phyloP scores from a whole-genome alignment of 2,329 filamentous ascomycete genomes.

The Fusarium setosum region DNA sequence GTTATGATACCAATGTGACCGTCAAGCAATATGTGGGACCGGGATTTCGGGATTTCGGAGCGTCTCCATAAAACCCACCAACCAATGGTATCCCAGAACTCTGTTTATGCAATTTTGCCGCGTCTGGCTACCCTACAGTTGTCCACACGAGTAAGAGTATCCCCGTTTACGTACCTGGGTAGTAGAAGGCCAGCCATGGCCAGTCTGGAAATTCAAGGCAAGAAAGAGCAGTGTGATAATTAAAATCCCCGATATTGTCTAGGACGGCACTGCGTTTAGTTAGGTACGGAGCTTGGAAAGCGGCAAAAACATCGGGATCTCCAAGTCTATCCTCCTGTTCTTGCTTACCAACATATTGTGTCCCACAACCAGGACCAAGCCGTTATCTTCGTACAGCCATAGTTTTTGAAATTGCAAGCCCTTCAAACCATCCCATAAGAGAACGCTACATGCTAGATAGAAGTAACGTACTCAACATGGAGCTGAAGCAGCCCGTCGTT shows the following conservation, averaged over 20 bases:
- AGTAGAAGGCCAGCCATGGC: background rate
- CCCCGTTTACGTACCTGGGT: too few relatives aligned
- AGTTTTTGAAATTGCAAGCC: background rate
- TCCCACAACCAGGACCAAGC: too few relatives aligned
- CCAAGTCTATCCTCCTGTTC: too few relatives aligned
- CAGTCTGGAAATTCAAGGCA: background rate
- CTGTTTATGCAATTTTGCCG: background rate
- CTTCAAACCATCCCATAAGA: background rate
- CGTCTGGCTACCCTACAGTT: too few relatives aligned
- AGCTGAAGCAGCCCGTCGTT: background rate
- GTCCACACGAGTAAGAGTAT: too few relatives aligned
- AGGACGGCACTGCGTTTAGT: too few relatives aligned
- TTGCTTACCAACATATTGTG: too few relatives aligned
- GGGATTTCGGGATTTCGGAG: conserved; percentile 16
- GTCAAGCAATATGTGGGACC: background rate
- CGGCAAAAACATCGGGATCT: too few relatives aligned
- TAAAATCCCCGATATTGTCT: background rate
- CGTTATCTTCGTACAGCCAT: background rate
- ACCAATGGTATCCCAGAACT: background rate
- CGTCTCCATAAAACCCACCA: background rate
- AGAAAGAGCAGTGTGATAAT: background rate
- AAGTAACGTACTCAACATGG: background rate
- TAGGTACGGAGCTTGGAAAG: too few relatives aligned
- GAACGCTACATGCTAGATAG: background rate
- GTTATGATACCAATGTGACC: background rate